Percentiles rank a stretch among this genome's conserved stretches.
Evolutionary conservation across 352 stramenopile species (phyloP).

Genomic region (Pythium volutum): DNA sequence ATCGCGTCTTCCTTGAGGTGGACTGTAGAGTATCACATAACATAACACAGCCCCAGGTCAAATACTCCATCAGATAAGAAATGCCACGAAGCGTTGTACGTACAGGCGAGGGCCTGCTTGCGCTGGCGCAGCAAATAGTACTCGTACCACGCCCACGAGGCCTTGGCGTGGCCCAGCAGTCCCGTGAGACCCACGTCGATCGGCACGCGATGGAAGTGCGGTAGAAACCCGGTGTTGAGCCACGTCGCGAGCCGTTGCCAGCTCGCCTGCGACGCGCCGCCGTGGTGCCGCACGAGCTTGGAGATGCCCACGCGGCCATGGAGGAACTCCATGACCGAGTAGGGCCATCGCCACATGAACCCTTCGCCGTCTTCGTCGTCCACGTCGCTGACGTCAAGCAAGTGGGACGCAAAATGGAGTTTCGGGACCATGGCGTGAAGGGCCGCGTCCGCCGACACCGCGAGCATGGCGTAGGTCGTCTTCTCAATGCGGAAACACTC

Average conservation of each 20-base stretch:
- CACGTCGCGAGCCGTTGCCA: constrained; percentile 57
- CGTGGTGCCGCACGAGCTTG: constrained; percentile 39
- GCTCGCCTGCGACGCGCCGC: constrained; percentile 40
- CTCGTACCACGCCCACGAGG: constrained; percentile 75
- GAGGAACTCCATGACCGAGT: constrained; percentile 73
- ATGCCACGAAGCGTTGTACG: too few relatives aligned
- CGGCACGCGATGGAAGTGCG: constrained; percentile 51
- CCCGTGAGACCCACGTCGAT: constrained; percentile 44
- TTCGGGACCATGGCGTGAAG: constrained; percentile 41
- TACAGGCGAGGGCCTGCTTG: constrained; percentile 66
- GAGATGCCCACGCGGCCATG: constrained; percentile 48
- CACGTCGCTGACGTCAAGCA: constrained; percentile 59
- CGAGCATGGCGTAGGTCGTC: constrained; percentile 54
- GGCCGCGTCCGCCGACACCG: not conserved
- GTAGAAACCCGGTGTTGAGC: constrained; percentile 61
- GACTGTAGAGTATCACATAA: too few relatives aligned
- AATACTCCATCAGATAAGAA: too few relatives aligned
- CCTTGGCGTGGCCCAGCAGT: constrained; percentile 62
- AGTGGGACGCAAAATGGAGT: constrained; percentile 47
- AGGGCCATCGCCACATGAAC: constrained; percentile 81
- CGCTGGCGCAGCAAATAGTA: constrained; percentile 75
- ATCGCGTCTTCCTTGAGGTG: constrained; percentile 65
- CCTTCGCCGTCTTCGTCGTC: constrained; percentile 65
- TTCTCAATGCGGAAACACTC: constrained; percentile 71
- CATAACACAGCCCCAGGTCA: too few relatives aligned